Evolutionary conservation across 495 filamentous ascomycete species (phyloP).

Genomic region (Talaromyces nanjingensis): DNA sequence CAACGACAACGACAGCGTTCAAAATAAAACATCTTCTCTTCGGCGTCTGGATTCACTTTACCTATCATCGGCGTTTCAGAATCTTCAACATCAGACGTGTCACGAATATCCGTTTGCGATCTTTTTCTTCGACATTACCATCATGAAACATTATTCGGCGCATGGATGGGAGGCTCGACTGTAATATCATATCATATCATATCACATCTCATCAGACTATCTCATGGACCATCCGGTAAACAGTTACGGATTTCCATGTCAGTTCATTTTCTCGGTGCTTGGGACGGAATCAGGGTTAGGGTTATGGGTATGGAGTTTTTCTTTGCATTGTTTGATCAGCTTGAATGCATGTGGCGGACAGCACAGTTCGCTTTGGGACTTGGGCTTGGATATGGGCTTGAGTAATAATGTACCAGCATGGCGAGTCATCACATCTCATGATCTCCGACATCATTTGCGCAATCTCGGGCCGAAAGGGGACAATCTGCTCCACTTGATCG

Average conservation of each 20-base stretch:
- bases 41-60: not conserved
- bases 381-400: not conserved
- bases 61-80: not conserved
- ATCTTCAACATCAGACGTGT: not conserved
- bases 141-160: conserved; percentile 1
- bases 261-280: not conserved
- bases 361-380: not conserved
- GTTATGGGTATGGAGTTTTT: not conserved
- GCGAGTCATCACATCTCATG: not conserved
- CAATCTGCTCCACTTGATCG: not conserved
- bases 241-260: not conserved
- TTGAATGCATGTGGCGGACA: not conserved
- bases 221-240: not conserved
- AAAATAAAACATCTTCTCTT: not conserved
- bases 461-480: not conserved
- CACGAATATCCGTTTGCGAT: not conserved
- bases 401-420: not conserved
- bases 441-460: not conserved
- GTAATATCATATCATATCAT: not conserved
- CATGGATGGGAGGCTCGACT: not conserved
- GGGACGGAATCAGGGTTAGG: not conserved
- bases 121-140: not conserved
- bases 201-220: not conserved
- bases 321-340: not conserved
- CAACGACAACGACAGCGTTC: not conserved